These are phyloP conservation scores for Colletotrichum eleusines DNA, from an alignment of 2,329 filamentous ascomycete species.

Conservation along the genomic window DNA sequence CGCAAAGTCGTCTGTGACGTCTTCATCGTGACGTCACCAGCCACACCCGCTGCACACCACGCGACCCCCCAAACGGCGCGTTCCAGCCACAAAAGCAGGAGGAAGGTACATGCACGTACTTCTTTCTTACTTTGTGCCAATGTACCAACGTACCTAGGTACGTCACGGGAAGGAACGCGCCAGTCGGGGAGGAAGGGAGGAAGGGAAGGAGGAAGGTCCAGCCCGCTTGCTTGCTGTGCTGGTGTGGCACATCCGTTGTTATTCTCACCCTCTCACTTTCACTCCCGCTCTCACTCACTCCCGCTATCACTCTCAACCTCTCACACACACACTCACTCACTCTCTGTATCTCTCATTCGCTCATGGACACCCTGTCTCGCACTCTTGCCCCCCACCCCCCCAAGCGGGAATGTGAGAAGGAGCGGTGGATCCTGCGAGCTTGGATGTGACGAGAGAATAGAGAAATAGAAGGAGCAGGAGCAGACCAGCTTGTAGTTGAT, in stretches of 20 bases:
- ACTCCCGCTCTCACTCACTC: neutral
- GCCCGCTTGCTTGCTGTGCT: neutral
- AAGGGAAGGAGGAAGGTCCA: neutral
- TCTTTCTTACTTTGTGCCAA: too few species aligned
- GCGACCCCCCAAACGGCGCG: neutral
- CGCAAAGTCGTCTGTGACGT: conserved; percentile 27
- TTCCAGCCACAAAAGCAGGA: conserved; percentile 21
- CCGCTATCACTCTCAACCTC: neutral
- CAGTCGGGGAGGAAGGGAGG: neutral
- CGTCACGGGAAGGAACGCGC: conserved; percentile 3
- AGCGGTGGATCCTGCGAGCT: too few species aligned
- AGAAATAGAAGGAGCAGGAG: too few species aligned
- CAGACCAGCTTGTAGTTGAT: too few species aligned
- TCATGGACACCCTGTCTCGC: neutral
- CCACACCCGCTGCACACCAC: conserved; percentile 34
- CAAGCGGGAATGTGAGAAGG: too few species aligned
- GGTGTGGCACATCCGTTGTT: conserved; percentile 6
- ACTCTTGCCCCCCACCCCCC: too few species aligned
- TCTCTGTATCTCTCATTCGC: neutral
- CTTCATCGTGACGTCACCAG: conserved; percentile 42
- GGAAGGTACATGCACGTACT: neutral
- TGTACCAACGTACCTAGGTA: neutral
- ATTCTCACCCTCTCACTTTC: neutral
- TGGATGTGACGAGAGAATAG: too few species aligned
- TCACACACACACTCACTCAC: neutral